Evolutionary conservation across 257 asterid genomes (phyloP).

Genomic region (Galeopsis tetrahit): DNA sequence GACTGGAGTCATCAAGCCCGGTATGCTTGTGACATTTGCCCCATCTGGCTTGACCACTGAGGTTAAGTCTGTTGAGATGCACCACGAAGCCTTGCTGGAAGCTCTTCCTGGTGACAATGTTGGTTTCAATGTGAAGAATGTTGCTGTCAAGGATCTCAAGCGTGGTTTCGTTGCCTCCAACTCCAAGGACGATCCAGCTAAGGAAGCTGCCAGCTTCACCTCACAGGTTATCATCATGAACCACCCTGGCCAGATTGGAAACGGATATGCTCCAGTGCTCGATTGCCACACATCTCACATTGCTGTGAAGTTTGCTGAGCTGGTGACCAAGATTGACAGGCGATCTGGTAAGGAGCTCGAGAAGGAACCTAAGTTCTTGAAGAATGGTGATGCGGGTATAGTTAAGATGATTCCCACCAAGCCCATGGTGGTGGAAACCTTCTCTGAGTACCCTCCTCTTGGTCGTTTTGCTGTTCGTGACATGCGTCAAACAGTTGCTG

Average conservation of each 20-base stretch:
- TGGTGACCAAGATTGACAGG: conserved; percentile 60
- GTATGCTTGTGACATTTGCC: too few species aligned
- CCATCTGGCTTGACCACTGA: too few species aligned
- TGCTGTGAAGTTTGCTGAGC: conserved; percentile 64
- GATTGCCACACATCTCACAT: conserved; percentile 76
- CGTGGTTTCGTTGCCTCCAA: conserved; percentile 66
- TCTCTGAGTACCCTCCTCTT: conserved; percentile 52
- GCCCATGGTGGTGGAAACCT: conserved; percentile 64
- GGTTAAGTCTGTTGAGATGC: too few species aligned
- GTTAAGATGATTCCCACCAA: conserved; percentile 63
- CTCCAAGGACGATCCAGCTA: conserved; percentile 69
- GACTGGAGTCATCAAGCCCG: too few species aligned
- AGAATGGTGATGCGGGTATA: conserved; percentile 65
- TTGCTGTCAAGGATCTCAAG: too few species aligned
- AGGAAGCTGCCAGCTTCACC: conserved; percentile 61
- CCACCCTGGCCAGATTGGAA: conserved; percentile 76
- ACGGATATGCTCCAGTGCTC: conserved; percentile 71
- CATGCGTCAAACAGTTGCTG: conserved; percentile 64
- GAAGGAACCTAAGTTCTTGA: conserved; percentile 76
- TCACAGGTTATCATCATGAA: conserved; percentile 76
- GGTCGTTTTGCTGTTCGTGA: conserved; percentile 64
- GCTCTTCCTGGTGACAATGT: too few species aligned
- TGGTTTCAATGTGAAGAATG: too few species aligned
- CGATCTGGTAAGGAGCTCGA: conserved; percentile 64
- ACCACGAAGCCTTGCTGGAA: too few species aligned